Evolutionary conservation across 352 stramenopile genomes (phyloP).

Genomic region (Lagenidium giganteum): DNA sequence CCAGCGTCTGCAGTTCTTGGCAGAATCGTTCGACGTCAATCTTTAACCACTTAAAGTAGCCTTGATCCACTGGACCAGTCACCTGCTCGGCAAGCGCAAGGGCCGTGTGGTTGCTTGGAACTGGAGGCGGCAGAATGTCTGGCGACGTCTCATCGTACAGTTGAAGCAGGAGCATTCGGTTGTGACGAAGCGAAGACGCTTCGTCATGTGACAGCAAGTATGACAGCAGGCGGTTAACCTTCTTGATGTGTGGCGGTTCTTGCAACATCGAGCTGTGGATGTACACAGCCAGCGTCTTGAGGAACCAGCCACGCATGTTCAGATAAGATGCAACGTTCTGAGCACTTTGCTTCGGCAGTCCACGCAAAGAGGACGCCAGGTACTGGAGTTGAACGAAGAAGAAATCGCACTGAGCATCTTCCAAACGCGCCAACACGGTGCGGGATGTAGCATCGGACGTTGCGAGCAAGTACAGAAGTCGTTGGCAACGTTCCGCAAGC

Average conservation of each 20-base stretch:
- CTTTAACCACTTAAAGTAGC: constrained; percentile 63
- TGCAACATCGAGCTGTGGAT: constrained; percentile 50
- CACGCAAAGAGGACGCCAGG: too few relatives aligned
- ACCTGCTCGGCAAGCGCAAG: constrained; percentile 48
- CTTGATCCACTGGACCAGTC: constrained; percentile 32
- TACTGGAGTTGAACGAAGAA: constrained; percentile 53
- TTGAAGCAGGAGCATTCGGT: constrained; percentile 51
- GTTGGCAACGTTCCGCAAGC: constrained; percentile 46
- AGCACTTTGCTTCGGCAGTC: too few relatives aligned
- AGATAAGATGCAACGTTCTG: too few relatives aligned
- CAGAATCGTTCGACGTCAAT: constrained; percentile 62
- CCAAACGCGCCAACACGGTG: constrained; percentile 31
- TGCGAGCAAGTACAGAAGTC: constrained; percentile 45
- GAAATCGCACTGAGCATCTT: constrained; percentile 39
- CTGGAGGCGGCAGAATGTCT: constrained; percentile 30
- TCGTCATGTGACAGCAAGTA: constrained; percentile 28
- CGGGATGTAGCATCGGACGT: constrained; percentile 48
- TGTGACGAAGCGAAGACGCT: constrained; percentile 19
- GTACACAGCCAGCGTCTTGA: constrained; percentile 62
- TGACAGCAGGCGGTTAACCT: constrained; percentile 39
- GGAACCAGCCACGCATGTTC: constrained; percentile 69
- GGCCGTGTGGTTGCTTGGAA: constrained; percentile 53
- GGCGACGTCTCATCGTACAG: constrained; percentile 50
- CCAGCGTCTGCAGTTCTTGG: constrained; percentile 40
- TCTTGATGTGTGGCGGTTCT: constrained; percentile 47